These are phyloP conservation scores for Fistulifera pelliculosa DNA, from an alignment of 108 stramenopile genomes.

Conservation along the genomic window DNA sequence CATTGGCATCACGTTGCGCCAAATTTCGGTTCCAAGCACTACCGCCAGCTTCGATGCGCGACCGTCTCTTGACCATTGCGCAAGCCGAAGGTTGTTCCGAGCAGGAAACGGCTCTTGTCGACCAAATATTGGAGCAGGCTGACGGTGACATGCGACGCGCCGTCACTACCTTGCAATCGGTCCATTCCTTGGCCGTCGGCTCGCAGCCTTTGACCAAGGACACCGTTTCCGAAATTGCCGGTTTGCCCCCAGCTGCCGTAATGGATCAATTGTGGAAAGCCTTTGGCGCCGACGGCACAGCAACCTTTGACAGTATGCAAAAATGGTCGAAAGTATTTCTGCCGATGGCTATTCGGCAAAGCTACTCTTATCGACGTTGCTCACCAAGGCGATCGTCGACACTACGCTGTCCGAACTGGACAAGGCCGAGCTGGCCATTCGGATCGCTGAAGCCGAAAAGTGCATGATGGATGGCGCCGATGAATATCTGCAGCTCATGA, in stretches of 20 bases:
- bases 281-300: conserved; percentile 15
- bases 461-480: conserved; percentile 91
- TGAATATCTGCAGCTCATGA: conserved; percentile 91
- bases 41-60: conserved; percentile 70
- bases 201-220: conserved; percentile 35
- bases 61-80: conserved; percentile 72
- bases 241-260: conserved; percentile 52
- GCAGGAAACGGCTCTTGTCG: conserved; percentile 42
- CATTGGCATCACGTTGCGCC: conserved; percentile 95
- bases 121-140: conserved; percentile 66
- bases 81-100: conserved; percentile 48
- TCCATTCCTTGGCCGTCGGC: conserved; percentile 50
- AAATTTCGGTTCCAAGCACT: conserved; percentile 97
- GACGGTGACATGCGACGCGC: conserved; percentile 96
- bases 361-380: conserved; percentile 51
- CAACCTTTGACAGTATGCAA: conserved; percentile 53
- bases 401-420: conserved; percentile 56
- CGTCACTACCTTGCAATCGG: conserved; percentile 92
- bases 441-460: conserved; percentile 89
- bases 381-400: conserved; percentile 37
- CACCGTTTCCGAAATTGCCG: conserved; percentile 67
- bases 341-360: conserved; percentile 82
- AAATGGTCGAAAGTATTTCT: conserved; percentile 63
- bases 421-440: conserved; percentile 80
- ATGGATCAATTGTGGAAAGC: conserved; percentile 44